Percentiles rank a stretch among this genome's conserved stretches.
These are phyloP conservation scores for Carex arenaria DNA, from an alignment of 202 grass and related monocot species.

Conservation along the genomic window DNA sequence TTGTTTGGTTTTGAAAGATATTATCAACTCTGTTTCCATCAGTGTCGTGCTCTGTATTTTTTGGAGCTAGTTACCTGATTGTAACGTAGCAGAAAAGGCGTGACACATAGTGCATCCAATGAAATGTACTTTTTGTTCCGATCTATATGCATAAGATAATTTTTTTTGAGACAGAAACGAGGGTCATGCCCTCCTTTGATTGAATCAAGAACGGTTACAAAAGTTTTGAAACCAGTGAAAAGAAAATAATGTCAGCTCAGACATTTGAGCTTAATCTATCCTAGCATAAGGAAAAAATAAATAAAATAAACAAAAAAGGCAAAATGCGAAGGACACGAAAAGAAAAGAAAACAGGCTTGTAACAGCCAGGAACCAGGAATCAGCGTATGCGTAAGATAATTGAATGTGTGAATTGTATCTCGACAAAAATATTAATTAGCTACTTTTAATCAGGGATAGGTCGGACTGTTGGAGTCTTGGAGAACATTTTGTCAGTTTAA, in stretches of 20 bases:
- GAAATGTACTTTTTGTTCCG: slow-evolving; percentile 1
- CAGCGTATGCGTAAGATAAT: neutral
- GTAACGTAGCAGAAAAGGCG: neutral
- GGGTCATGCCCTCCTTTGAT: no score
- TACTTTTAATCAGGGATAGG: neutral
- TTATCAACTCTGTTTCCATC: neutral
- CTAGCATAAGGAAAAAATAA: no score
- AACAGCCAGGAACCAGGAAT: no score
- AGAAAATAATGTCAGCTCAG: no score
- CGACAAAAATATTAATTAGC: neutral
- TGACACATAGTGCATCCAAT: neutral
- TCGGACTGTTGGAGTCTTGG: no score
- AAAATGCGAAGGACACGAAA: no score
- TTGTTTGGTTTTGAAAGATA: neutral
- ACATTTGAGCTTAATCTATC: no score
- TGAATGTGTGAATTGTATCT: neutral
- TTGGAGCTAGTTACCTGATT: neutral
- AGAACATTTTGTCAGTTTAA: neutral
- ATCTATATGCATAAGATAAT: neutral
- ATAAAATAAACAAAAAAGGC: no score
- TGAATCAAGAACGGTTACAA: no score
- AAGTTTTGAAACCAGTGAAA: no score
- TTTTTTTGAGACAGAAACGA: no score
- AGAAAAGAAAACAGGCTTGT: no score
- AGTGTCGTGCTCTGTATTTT: neutral